Base-by-base conservation (phyloP, 768 basidiomycete species). In the Lactarius hatsudake region DNA sequence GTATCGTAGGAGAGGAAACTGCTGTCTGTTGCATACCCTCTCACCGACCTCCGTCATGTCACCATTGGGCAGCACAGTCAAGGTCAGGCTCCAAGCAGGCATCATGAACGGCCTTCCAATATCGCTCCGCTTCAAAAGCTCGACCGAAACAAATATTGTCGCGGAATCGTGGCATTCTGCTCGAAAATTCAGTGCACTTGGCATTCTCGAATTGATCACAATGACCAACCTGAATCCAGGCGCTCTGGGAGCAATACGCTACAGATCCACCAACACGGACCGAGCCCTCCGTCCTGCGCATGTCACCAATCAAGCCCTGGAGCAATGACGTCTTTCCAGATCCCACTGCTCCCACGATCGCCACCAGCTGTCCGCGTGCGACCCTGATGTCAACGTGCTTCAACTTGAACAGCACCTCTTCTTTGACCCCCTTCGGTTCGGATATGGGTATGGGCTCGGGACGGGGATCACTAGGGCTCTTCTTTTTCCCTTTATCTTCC, bases 141-240 rank as follows among this genome's bases (percentile, higher is more conserved):
- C 87, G 81, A 45, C 94, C 94, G 66, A 97, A 97, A 69, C 90
- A 87, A 62, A 97, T 86, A 72, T 96, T 97, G 56, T 96, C 93
- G 61, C 93, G 83, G 83, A 42, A 96, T 85, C 0, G 94, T 96
- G 0, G 92, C 84, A 75, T 93, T 90, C 86, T 89, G 66, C 8
- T 58, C 43, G 30, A 18, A 32, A 28, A 40, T 59, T 53, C 8
- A 69, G 42, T 32, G 9, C 26, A 18, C 23, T 18, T 1, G 0
- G 61, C 32, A 71, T 34, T 20, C 32, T 62, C 23, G 59, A 66
- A 38, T 23, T 3, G 15, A 32, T 65, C 66, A 69, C 20, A 3
- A 55, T 9, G 20, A 62, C 63, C 5, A 65, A 84, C 87, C 76
- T 94, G 92, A 65, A 98, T 96, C 94, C 94, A 97, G 13, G 94